phyloP scores from a whole-genome alignment of 2,329 filamentous ascomycete genomes.

The Pyricularia pennisetigena region DNA sequence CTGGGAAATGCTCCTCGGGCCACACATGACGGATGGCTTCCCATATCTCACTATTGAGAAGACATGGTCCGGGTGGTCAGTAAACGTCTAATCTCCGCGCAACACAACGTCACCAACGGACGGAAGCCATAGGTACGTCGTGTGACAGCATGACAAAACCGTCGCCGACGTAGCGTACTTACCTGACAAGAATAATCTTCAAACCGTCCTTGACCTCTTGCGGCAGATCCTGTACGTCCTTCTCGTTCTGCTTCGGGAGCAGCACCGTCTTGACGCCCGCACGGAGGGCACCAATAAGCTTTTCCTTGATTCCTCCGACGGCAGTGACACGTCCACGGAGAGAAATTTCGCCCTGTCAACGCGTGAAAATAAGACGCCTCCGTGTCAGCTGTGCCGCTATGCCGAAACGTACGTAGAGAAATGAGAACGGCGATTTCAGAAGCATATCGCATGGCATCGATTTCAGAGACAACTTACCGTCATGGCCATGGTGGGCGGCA shows the following conservation, averaged over 20 bases:
- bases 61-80: slow-evolving; percentile 13
- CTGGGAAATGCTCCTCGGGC: slow-evolving; percentile 81
- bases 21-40: slow-evolving; percentile 86
- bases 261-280: slow-evolving; percentile 93
- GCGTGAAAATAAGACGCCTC: slow-evolving; percentile 10
- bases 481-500: slow-evolving; percentile 92
- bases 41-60: slow-evolving; percentile 67
- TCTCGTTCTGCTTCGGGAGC: slow-evolving; percentile 77
- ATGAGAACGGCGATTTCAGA: slow-evolving; percentile 7
- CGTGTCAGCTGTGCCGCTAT: slow-evolving; percentile 12
- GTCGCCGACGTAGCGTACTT: slow-evolving; percentile 28
- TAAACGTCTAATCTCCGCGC: slow-evolving; percentile 5
- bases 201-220: slow-evolving; percentile 80
- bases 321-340: slow-evolving; percentile 85
- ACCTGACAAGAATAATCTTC: slow-evolving; percentile 83
- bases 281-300: slow-evolving; percentile 85
- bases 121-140: slow-evolving; percentile 8
- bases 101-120: slow-evolving; percentile 8
- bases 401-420: slow-evolving; percentile 12
- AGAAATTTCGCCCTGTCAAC: slow-evolving; percentile 53
- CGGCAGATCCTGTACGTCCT: slow-evolving; percentile 86
- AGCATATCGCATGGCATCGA: not conserved
- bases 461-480: slow-evolving; percentile 45
- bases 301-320: slow-evolving; percentile 97
- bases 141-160: slow-evolving; percentile 33